Evolutionary conservation across 2,329 filamentous ascomycete genomes (phyloP), one percentile per base, ranked within the genome.

Genomic region (Aspergillus unguis): DNA sequence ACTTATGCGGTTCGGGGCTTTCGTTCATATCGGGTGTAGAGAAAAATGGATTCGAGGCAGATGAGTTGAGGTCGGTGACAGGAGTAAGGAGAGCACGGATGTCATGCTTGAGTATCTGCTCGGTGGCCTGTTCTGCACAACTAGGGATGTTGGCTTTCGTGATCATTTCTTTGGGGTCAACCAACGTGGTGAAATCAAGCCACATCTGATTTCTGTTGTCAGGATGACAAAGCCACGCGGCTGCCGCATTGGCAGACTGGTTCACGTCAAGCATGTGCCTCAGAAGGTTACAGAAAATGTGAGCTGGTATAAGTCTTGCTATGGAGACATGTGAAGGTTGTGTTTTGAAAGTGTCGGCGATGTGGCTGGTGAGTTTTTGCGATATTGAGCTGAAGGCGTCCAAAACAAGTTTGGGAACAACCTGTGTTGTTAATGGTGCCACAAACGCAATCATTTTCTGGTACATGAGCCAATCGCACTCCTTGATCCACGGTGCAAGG

Each of bases 361-460:
- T 89, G 66, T 96, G 91, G 28, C 80, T 72, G 48, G 95, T 88
- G 8, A 99, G 79, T 41, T 83, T 83, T 62, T 90, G 85, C 1
- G 91, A 92, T 52, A 99, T 95, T 60, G 86, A 92, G 60, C 89
- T 85, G 31, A 99, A 81, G 2, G 92, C 91, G 63, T 92, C 89
- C 54, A 96, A 79, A 5, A 97, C 92, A 3, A 86, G 82, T 53
- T 92, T 89, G 1, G 94, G 94, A 3, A 95, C 87, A 10, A 96
- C 92, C 69, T 97, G 92, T 6, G 96, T 80, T 3, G 90, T 94
- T 37, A 97, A 79, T n/a, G 86, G 85, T 1, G 89, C 88, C 37
- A 97, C 85, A 56, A 96, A 95, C 49, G 87, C 86, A 75, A 96
- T 91, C 88, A 97, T 96, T 61, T 92, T 91, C 70, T 97, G 91